A percentile compares a stretch with the other conserved stretches of the same genome.
Conservation (phyloP, 164 flowering plant genomes). For the Chimonanthus praecox region DNA sequence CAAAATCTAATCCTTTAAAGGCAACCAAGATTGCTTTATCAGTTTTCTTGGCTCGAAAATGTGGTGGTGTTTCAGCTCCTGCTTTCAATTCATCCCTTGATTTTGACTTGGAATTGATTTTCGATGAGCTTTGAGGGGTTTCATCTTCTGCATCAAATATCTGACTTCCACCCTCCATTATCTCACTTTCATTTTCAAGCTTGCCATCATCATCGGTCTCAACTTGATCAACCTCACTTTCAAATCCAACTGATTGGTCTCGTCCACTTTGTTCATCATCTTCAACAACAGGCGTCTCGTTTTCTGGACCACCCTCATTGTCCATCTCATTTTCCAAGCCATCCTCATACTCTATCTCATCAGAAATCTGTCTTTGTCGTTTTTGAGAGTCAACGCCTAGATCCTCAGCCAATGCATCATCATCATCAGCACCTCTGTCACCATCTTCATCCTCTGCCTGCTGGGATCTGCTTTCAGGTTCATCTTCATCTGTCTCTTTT, state of each 20-base stretch:
- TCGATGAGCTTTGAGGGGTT: slow-evolving; percentile 13
- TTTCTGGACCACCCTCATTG: slow-evolving; percentile 49
- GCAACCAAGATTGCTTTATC: slow-evolving; percentile 37
- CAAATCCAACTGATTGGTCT: slow-evolving; percentile 25
- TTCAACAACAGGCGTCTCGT: slow-evolving; percentile 4
- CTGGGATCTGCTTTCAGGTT: slow-evolving; percentile 8
- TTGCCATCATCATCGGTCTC: slow-evolving; percentile 26
- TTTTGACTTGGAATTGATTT: slow-evolving; percentile 17
- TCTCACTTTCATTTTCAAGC: slow-evolving; percentile 20
- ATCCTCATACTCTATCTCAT: slow-evolving; percentile 86
- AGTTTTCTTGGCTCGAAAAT: slow-evolving; percentile 17
- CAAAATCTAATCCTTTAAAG: slow-evolving; percentile 41
- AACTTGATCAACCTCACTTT: slow-evolving; percentile 29
- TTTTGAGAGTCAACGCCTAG: slow-evolving; percentile 60
- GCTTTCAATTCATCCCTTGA: slow-evolving; percentile 19
- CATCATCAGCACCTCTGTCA: slow-evolving; percentile 30
- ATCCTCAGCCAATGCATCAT: slow-evolving; percentile 44
- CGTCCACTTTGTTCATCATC: slow-evolving; percentile 39
- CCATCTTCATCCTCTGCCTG: slow-evolving; percentile 20
- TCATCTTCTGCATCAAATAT: slow-evolving; percentile 33
- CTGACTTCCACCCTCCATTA: slow-evolving; percentile 13
- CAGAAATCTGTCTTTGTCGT: slow-evolving; percentile 45
- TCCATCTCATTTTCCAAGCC: slow-evolving; percentile 20
- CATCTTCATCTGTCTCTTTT: slow-evolving; percentile 38
- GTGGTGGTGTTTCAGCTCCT: slow-evolving; percentile 5